Percentiles rank a stretch among this genome's conserved stretches.
phyloP scores from a whole-genome alignment of 148 eudicot genomes.

The Persicaria maculosa region DNA sequence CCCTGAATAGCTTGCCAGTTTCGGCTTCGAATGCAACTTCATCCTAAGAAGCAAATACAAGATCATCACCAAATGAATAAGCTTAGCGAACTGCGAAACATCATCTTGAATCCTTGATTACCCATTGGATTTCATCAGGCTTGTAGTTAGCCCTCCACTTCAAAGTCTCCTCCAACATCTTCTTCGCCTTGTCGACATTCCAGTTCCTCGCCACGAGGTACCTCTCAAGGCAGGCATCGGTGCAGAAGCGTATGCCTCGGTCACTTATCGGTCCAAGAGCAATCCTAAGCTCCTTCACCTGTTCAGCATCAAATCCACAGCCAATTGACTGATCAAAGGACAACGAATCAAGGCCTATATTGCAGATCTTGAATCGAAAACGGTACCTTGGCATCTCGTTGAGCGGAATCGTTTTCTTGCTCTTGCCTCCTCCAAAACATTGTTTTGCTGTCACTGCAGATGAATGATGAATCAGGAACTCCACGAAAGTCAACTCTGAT shows the following conservation, averaged over 20 bases:
- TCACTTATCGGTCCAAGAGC: constrained; percentile 61
- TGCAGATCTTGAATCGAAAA: not conserved
- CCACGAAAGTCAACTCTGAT: not conserved
- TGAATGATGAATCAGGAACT: not conserved
- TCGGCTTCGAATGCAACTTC: constrained; percentile 89
- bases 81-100: too few species aligned
- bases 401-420: not conserved
- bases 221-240: constrained; percentile 68
- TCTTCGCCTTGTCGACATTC: constrained; percentile 74
- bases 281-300: constrained; percentile 55
- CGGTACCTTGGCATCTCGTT: constrained; percentile 8
- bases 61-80: not conserved
- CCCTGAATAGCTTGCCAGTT: constrained; percentile 80
- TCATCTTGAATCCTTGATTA: constrained; percentile 18
- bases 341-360: not conserved
- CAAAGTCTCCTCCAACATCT: constrained; percentile 78
- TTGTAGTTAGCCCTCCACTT: constrained; percentile 75
- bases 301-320: not conserved
- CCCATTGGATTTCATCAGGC: constrained; percentile 96
- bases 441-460: not conserved
- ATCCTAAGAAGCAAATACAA: constrained; percentile 28
- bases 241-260: constrained; percentile 45
- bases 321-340: not conserved
- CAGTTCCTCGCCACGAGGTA: constrained; percentile 82
- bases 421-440: constrained; percentile 9